phyloP scores from a whole-genome alignment of 768 basidiomycete species.

The Kockovaella imperatae region DNA sequence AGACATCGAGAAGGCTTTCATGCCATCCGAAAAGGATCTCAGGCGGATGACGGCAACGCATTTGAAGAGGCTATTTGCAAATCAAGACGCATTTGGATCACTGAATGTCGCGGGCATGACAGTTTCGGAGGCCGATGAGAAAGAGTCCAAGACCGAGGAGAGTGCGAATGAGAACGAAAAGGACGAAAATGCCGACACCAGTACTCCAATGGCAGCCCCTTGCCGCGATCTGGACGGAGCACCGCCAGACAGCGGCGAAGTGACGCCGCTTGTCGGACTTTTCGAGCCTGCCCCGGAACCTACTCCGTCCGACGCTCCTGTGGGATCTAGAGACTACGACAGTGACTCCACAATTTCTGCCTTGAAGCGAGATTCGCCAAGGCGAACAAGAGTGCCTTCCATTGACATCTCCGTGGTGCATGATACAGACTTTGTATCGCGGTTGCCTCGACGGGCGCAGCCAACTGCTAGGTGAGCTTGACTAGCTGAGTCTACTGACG shows the following conservation, averaged over 20 bases:
- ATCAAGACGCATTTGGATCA: slow-evolving; percentile 36
- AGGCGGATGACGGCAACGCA: slow-evolving; percentile 45
- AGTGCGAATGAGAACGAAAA: slow-evolving; percentile 5
- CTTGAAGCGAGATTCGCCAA: slow-evolving; percentile 11
- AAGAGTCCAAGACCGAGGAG: slow-evolving; percentile 17
- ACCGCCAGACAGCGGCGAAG: not conserved
- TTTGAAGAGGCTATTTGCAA: slow-evolving; percentile 45
- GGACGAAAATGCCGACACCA: slow-evolving; percentile 15
- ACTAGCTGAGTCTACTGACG: not conserved
- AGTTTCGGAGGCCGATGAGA: slow-evolving; percentile 41
- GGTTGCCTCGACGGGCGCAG: slow-evolving; percentile 40
- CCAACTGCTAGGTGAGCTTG: slow-evolving; percentile 35
- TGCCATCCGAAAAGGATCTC: slow-evolving; percentile 53
- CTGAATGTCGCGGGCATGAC: slow-evolving; percentile 36
- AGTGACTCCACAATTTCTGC: slow-evolving; percentile 48
- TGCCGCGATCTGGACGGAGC: not conserved
- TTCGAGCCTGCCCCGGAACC: slow-evolving; percentile 9
- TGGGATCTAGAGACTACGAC: slow-evolving; percentile 37
- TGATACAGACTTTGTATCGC: slow-evolving; percentile 37
- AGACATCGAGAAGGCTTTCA: slow-evolving; percentile 52
- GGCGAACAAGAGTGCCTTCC: not conserved
- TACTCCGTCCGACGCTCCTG: slow-evolving; percentile 5
- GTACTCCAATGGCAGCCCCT: not conserved
- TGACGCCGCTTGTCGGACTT: slow-evolving; percentile 23
- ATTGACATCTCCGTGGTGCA: slow-evolving; percentile 1